Evolutionary conservation across 2,329 filamentous ascomycete species (phyloP).

Genomic region (Orbilia ellipsospora): DNA sequence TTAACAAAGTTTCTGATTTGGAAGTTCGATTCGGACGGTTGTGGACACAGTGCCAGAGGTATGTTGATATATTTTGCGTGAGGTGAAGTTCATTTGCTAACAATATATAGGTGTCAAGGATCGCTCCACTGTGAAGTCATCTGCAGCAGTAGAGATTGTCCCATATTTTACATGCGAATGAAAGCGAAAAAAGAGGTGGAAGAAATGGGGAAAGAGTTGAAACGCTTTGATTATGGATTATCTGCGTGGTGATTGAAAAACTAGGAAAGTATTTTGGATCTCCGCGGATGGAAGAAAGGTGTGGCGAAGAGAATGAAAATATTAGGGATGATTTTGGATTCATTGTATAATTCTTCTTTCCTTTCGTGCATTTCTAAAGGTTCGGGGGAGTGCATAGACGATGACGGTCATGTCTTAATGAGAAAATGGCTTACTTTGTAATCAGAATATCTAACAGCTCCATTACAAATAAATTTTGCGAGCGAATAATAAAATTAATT

Average conservation of each 20-base stretch:
- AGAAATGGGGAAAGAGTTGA: slow-evolving; percentile 89
- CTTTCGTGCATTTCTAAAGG: not conserved
- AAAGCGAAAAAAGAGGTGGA: slow-evolving; percentile 99
- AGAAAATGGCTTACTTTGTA: too few relatives aligned
- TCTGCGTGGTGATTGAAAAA: slow-evolving; percentile 70
- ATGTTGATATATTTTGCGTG: slow-evolving; percentile 64
- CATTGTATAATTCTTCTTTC: slow-evolving; percentile 4
- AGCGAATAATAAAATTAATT: too few relatives aligned
- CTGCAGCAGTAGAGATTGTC: slow-evolving; percentile 94
- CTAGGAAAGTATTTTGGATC: not conserved
- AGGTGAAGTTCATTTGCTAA: too few relatives aligned
- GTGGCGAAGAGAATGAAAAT: not conserved
- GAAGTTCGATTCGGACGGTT: slow-evolving; percentile 91
- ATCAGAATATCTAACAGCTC: too few relatives aligned
- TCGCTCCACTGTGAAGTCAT: slow-evolving; percentile 99
- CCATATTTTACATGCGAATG: slow-evolving; percentile 99
- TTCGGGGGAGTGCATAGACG: too few relatives aligned
- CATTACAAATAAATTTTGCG: too few relatives aligned
- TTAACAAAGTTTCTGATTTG: slow-evolving; percentile 88
- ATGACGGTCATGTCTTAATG: too few relatives aligned
- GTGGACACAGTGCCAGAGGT: slow-evolving; percentile 96
- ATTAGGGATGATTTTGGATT: not conserved
- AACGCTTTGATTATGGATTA: slow-evolving; percentile 86
- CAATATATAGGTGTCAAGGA: slow-evolving; percentile 84
- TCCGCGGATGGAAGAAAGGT: not conserved